These are phyloP conservation scores for Digitaria exilis DNA, from an alignment of 202 grass and related monocot genomes.

Conservation along the genomic window DNA sequence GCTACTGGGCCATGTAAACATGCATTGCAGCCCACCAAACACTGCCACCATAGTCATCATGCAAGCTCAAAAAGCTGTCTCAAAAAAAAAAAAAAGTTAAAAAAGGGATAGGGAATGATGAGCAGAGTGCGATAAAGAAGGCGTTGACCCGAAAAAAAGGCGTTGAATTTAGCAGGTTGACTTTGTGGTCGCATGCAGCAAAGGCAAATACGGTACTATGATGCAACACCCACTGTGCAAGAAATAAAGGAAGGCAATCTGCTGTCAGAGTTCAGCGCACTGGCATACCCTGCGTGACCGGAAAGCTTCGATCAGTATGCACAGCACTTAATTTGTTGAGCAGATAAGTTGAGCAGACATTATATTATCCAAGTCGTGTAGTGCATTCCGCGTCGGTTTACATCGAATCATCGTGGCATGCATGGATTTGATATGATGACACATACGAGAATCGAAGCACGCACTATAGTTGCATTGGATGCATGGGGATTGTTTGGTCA, in stretches of 20 bases:
- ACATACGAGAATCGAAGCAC: not conserved
- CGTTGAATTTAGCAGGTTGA: not conserved
- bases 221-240: not conserved
- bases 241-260: too few species aligned
- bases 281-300: too few species aligned
- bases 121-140: not conserved
- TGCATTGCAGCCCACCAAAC: too few species aligned
- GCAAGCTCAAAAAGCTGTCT: too few species aligned
- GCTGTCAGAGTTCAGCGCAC: too few species aligned
- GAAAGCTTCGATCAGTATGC: too few species aligned
- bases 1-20: not conserved
- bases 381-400: conserved; percentile 20
- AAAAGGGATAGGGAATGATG: too few species aligned
- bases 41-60: too few species aligned
- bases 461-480: not conserved
- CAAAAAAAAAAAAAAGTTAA: too few species aligned
- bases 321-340: not conserved
- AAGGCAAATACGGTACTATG: not conserved
- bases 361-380: not conserved
- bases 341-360: too few species aligned
- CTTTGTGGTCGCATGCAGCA: not conserved
- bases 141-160: too few species aligned
- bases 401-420: not conserved
- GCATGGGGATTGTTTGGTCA: not conserved
- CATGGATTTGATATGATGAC: not conserved